Conservation (phyloP, 192 early-diverging fungal species). For the Mortierella claussenii region DNA sequence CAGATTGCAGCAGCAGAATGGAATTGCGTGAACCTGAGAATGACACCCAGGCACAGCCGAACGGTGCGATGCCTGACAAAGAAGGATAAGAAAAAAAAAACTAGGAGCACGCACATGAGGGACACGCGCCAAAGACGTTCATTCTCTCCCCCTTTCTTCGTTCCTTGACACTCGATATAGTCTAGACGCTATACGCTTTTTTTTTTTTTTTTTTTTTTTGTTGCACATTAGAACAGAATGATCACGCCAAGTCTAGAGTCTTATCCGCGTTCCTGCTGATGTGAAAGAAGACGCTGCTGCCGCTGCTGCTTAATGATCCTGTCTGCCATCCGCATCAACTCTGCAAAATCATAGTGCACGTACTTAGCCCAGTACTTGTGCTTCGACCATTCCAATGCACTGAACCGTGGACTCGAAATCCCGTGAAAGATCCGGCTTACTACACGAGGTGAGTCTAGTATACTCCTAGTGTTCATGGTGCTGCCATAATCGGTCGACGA, state of each 20-base stretch:
- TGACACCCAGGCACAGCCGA: too few species aligned
- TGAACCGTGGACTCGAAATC: slow-evolving; percentile 29
- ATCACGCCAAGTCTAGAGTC: too few species aligned
- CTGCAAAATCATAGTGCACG: slow-evolving; percentile 46
- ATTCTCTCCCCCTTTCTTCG: neutral
- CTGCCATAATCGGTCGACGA: neutral
- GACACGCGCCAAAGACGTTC: neutral
- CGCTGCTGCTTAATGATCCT: slow-evolving; percentile 33
- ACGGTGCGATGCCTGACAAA: too few species aligned
- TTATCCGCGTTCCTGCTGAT: neutral
- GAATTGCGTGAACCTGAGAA: neutral
- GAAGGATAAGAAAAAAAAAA: too few species aligned
- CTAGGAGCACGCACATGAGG: neutral
- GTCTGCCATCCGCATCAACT: slow-evolving; percentile 47
- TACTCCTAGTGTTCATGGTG: neutral
- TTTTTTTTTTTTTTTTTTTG: neutral
- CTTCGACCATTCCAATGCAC: slow-evolving; percentile 36
- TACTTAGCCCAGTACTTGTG: slow-evolving; percentile 40
- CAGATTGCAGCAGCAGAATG: too few species aligned
- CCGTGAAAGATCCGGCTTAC: slow-evolving; percentile 48
- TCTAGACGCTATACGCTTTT: neutral
- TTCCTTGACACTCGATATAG: neutral
- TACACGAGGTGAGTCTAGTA: slow-evolving; percentile 24
- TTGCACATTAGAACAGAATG: neutral
- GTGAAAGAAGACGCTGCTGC: neutral